Percentiles rank a stretch among this genome's conserved stretches.
Conservation (phyloP, 208 protist genomes). For the Trypanosoma mega region DNA sequence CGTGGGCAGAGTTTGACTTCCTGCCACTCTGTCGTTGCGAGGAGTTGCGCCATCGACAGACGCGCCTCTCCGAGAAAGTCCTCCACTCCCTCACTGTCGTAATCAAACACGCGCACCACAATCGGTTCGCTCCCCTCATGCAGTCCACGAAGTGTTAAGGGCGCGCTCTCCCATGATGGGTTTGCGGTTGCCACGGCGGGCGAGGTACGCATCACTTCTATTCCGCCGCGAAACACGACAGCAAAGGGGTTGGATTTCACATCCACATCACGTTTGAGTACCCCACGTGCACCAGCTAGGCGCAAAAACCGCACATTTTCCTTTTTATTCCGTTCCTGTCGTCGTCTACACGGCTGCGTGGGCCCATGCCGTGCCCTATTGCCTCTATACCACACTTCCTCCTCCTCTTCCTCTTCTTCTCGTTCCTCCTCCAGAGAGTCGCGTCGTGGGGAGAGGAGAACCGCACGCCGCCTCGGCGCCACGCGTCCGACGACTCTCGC, state of each 20-base stretch:
- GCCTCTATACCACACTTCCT: neutral
- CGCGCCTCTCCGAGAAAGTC: slow-evolving; percentile 34
- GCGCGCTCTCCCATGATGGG: slow-evolving; percentile 14
- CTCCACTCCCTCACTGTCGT: slow-evolving; percentile 14
- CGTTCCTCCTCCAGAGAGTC: slow-evolving; percentile 2
- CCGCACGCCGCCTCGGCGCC: too few relatives aligned
- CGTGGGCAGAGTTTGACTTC: slow-evolving; percentile 20
- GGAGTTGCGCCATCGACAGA: slow-evolving; percentile 17
- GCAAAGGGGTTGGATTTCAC: slow-evolving; percentile 17
- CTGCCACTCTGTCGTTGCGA: slow-evolving; percentile 21
- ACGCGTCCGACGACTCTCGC: slow-evolving; percentile 9
- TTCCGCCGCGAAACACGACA: slow-evolving; percentile 3
- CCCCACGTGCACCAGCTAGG: slow-evolving; percentile 9
- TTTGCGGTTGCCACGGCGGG: slow-evolving; percentile 3
- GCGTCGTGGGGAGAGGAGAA: neutral
- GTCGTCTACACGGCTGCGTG: too few relatives aligned
- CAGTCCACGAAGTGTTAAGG: neutral
- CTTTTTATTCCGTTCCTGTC: too few relatives aligned
- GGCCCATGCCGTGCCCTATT: too few relatives aligned
- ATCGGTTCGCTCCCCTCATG: neutral
- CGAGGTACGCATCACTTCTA: slow-evolving; percentile 20
- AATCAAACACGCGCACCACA: slow-evolving; percentile 22
- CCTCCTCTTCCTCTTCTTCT: neutral
- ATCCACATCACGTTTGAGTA: slow-evolving; percentile 8
- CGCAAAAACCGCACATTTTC: slow-evolving; percentile 1